These are phyloP conservation scores for Laguncularia racemosa DNA, from an alignment of 345 rosid species.

Conservation along the genomic window DNA sequence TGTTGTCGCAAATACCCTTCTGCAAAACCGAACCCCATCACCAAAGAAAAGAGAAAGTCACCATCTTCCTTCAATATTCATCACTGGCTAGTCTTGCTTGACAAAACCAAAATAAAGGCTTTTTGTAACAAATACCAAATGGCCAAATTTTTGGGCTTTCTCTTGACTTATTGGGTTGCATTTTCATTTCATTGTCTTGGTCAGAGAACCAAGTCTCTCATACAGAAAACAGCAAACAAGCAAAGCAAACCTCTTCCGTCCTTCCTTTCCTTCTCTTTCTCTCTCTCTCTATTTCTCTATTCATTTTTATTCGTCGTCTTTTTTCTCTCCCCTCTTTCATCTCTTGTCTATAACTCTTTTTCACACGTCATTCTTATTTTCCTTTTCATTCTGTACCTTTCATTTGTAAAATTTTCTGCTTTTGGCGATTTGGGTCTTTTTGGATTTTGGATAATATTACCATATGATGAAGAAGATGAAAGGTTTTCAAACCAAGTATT, in stretches of 20 bases:
- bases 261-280: slow-evolving; percentile 2
- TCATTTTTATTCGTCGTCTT: too few species aligned
- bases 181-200: slow-evolving; percentile 8
- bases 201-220: slow-evolving; percentile 8
- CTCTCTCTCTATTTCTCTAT: not conserved
- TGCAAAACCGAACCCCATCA: slow-evolving; percentile 6
- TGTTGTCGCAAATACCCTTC: slow-evolving; percentile 8
- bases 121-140: too few species aligned
- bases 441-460: not conserved
- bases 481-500: slow-evolving; percentile 6
- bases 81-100: not conserved
- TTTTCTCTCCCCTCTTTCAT: too few species aligned
- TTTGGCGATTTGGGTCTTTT: not conserved
- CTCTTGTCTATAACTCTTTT: not conserved
- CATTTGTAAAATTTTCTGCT: not conserved
- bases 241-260: slow-evolving; percentile 1
- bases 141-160: slow-evolving; percentile 9
- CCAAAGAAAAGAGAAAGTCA: not conserved
- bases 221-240: slow-evolving; percentile 17
- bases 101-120: not conserved
- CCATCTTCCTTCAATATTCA: slow-evolving; percentile 8
- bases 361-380: not conserved
- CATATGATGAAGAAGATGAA: slow-evolving; percentile 13
- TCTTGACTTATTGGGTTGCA: not conserved
- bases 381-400: slow-evolving; percentile 1